Evolutionary conservation across 768 basidiomycete genomes (phyloP).

Genomic region (Cystobasidium ongulense): DNA sequence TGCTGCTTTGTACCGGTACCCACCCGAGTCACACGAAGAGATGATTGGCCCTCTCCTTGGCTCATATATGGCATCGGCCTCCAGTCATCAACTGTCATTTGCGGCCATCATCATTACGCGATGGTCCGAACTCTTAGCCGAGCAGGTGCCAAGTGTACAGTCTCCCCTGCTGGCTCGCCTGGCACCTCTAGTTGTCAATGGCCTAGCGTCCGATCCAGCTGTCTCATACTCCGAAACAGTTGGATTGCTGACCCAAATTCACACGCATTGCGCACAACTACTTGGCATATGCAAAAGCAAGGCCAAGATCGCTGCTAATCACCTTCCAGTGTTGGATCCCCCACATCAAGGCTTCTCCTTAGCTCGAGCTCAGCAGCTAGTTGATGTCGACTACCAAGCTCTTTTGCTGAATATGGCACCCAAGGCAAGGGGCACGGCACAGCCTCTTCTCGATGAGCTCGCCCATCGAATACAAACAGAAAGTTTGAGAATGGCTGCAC

Average conservation of each 20-base stretch:
- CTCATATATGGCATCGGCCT: constrained; percentile 67
- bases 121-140: constrained; percentile 57
- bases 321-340: constrained; percentile 67
- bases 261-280: constrained; percentile 66
- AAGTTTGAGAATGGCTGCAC: constrained; percentile 69
- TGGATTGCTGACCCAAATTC: constrained; percentile 67
- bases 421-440: constrained; percentile 64
- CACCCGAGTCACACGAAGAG: constrained; percentile 51
- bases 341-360: constrained; percentile 65
- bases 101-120: constrained; percentile 80
- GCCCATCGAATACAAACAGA: constrained; percentile 59
- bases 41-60: constrained; percentile 50
- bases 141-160: constrained; percentile 43
- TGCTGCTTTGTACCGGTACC: constrained; percentile 61
- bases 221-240: constrained; percentile 85
- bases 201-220: constrained; percentile 63
- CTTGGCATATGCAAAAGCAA: constrained; percentile 76
- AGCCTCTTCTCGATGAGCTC: constrained; percentile 67
- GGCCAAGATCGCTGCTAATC: constrained; percentile 70
- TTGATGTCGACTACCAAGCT: constrained; percentile 61
- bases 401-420: constrained; percentile 67
- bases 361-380: constrained; percentile 62
- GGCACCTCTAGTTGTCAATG: constrained; percentile 38
- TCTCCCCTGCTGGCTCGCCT: constrained; percentile 38
- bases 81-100: constrained; percentile 82